Evolutionary conservation across 2,329 filamentous ascomycete species (phyloP), one percentile per base, ranked within the genome.

Genomic region (Xylariomycetidae sp.): DNA sequence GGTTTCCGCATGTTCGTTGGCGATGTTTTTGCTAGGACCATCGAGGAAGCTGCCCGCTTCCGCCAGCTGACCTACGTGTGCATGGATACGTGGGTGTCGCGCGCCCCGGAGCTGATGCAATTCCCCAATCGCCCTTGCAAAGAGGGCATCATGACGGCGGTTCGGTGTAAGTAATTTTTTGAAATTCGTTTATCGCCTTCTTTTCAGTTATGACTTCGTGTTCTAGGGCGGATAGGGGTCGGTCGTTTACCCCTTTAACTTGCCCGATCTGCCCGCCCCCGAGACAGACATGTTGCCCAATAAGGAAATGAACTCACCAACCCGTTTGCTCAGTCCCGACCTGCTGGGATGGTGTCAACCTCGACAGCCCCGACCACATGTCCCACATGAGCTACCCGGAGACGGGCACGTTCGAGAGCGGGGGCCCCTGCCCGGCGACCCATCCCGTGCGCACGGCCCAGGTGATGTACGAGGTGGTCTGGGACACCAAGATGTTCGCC

Each of bases 1-100:
- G 65, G 65, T 2, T 69, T 68, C 50, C 58, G 64, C 15, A 67
- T 67, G 64, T 54, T 67, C 29, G 52, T 67, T 29, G 66, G 64
- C 19, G 56, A 66, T 28, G 50, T 56, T 10, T 40, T 50, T 13
- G 59, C 56, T 18, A 49, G 57, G 13, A 62, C 48, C 23, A 49
- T 52, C 28, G 52, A 49, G 7, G 33, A 63, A 23, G 55, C 62
- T 6, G 49, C 54, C 26, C 53, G 56, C 18, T 66, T 60, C 44
- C 56, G 60, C 18, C 63, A 66, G 44, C 54, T 67, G 26, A 67
- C 63, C 5, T 67, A 64, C 37, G 66, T 62, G 6, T 67, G 64
- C 34, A 49, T 67, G 15, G 46, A 67, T 40, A 54, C 58, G 25
- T 46, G 51, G 18, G 51, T 45, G 22, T 63, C 61, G 6, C 52